Evolutionary conservation across 441 rosid species (phyloP).

Genomic region (Euphorbia neoarborescens): DNA sequence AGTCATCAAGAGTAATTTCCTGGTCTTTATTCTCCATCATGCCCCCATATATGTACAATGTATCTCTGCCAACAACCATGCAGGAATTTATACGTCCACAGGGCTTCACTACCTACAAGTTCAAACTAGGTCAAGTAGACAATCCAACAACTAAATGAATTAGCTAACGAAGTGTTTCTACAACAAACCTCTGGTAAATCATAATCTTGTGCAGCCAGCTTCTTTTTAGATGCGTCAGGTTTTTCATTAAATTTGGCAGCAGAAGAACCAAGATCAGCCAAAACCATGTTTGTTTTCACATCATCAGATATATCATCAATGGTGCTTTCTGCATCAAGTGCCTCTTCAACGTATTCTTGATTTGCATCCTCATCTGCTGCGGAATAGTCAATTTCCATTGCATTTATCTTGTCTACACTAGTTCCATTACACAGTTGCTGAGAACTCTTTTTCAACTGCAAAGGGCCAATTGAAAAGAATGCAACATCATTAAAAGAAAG

Average conservation of each 20-base stretch:
- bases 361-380: conserved; percentile 24
- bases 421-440: conserved; percentile 33
- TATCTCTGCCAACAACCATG: conserved; percentile 87
- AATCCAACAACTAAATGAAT: conserved; percentile 10
- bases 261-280: conserved; percentile 30
- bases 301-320: conserved; percentile 47
- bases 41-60: conserved; percentile 82
- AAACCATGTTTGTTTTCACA: conserved; percentile 32
- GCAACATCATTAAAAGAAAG: background rate
- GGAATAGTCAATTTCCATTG: conserved; percentile 34
- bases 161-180: conserved; percentile 13
- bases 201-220: conserved; percentile 42
- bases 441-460: conserved; percentile 58
- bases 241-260: conserved; percentile 36
- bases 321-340: conserved; percentile 35
- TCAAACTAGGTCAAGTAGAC: conserved; percentile 17
- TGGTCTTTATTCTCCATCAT: conserved; percentile 92
- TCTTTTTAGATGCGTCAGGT: conserved; percentile 31
- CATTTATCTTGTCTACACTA: conserved; percentile 30
- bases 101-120: conserved; percentile 72
- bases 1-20: conserved; percentile 86
- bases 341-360: conserved; percentile 29
- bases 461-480: conserved; percentile 19
- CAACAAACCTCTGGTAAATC: conserved; percentile 62
- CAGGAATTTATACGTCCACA: conserved; percentile 95